Conservation (phyloP, 768 basidiomycete genomes). For the Termitomyces sp. region DNA sequence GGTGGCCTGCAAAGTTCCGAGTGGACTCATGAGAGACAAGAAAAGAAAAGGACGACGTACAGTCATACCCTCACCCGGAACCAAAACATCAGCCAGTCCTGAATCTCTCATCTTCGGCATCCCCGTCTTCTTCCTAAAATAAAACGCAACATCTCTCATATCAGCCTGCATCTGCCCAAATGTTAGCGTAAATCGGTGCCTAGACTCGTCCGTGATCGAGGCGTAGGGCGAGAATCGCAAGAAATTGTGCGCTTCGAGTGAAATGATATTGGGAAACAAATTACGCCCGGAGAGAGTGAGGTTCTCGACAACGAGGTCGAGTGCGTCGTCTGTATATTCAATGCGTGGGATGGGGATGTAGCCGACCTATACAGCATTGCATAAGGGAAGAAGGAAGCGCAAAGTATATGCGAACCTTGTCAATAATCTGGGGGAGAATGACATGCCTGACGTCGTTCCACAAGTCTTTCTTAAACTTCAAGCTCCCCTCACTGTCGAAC, state of each 20-base stretch:
- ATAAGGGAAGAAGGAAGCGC: too few relatives aligned
- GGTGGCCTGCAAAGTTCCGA: slow-evolving; percentile 32
- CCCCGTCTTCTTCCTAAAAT: slow-evolving; percentile 81
- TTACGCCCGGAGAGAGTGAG: slow-evolving; percentile 84
- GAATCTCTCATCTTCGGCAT: slow-evolving; percentile 76
- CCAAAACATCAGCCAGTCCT: slow-evolving; percentile 78
- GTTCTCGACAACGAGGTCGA: slow-evolving; percentile 93
- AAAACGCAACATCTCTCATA: slow-evolving; percentile 91
- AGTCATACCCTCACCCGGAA: slow-evolving; percentile 79
- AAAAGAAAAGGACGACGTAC: slow-evolving; percentile 29
- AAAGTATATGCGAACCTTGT: slow-evolving; percentile 42
- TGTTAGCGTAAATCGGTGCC: slow-evolving; percentile 71
- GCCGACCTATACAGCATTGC: slow-evolving; percentile 41
- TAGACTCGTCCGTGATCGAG: slow-evolving; percentile 46
- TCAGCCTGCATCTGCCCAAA: slow-evolving; percentile 89
- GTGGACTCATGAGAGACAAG: not conserved
- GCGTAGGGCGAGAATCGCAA: slow-evolving; percentile 82
- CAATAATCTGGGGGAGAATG: slow-evolving; percentile 74
- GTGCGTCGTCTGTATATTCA: slow-evolving; percentile 83
- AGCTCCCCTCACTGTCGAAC: slow-evolving; percentile 72
- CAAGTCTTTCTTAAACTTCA: slow-evolving; percentile 84
- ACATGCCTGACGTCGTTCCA: slow-evolving; percentile 86
- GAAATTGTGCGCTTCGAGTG: slow-evolving; percentile 73
- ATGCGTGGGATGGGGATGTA: slow-evolving; percentile 89
- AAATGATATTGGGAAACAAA: slow-evolving; percentile 77